Evolutionary conservation across 2,329 filamentous ascomycete species (phyloP), one percentile per base, ranked within the genome.

Genomic region (Beauveria brongniartii): DNA sequence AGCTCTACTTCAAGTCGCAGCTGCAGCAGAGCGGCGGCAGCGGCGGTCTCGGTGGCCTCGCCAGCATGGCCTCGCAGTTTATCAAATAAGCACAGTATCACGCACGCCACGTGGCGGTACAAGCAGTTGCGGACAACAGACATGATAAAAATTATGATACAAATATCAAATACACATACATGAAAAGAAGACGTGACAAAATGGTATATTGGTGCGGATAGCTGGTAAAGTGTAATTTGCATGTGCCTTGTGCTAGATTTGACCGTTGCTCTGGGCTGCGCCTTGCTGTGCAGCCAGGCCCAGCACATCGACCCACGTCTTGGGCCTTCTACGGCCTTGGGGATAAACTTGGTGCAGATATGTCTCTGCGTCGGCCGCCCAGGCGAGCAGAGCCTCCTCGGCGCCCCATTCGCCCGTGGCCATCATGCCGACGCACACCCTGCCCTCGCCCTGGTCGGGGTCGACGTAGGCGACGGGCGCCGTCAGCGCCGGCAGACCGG

Each of bases 1-100:
- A 96, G 82, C 89, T 96, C 84, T 96, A 92, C 74, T 77, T 95
- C 78, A 92, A 96, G 83, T 85, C 82, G 67, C 82, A 91, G 71
- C 82, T 81, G 22, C 74, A 80, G 64, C 62, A 68, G 63, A 64
- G 69, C 60, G 78, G 74, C 26, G 63, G 69, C 60, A 78, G 74
- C 26, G 57, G 57, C 20, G 57, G 50, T 20, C 24, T 59, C 22
- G 57, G 57, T 20, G 71, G 79, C 6, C 68, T 83, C 57, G 62
- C 79, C 67, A 69, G 73, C 26, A 63, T 83, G 67, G 80, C 80
- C 5, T 73, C 73, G 66, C 80, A 81, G 72, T 81, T 80, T 62
- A 67, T 81, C 66, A 69, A 69, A 55, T 72, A 66, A 65, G 59
- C 14, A 5, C 20, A 14, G 6, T 18, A 46, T 16, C 40, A 9